A percentile compares a stretch with the other conserved stretches of the same genome.
Conservation (phyloP, 148 eudicot species). For the Diospyros kaki region DNA sequence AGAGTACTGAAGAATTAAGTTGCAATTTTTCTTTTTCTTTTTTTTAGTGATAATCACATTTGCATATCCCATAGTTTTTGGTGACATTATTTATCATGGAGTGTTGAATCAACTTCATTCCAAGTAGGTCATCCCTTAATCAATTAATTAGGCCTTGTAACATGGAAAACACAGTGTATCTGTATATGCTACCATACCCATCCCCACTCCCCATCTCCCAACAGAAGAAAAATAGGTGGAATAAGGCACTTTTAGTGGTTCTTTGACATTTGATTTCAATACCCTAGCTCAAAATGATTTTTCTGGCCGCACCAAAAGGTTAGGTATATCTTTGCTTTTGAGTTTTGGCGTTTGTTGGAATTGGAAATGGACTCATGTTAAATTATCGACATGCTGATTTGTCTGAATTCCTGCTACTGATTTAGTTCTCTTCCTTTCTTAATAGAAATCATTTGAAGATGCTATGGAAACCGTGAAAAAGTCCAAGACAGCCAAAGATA, state of each 20-base stretch:
- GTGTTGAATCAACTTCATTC: too few species aligned
- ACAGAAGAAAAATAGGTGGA: background rate
- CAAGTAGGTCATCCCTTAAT: too few species aligned
- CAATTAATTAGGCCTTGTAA: too few species aligned
- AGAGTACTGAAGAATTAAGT: too few species aligned
- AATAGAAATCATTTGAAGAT: slow-evolving; percentile 40
- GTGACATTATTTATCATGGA: too few species aligned
- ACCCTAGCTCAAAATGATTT: background rate
- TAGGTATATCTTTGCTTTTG: background rate
- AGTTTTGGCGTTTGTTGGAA: background rate
- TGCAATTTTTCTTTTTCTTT: too few species aligned
- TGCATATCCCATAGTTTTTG: too few species aligned
- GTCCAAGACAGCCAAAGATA: slow-evolving; percentile 24
- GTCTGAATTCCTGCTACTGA: background rate
- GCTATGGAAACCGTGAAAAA: slow-evolving; percentile 26
- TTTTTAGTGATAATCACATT: too few species aligned
- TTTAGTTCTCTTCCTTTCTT: background rate
- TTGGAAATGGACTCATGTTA: background rate
- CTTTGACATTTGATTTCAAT: background rate
- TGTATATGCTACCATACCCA: too few species aligned
- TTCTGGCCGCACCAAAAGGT: background rate
- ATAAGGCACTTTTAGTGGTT: too few species aligned
- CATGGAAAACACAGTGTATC: too few species aligned
- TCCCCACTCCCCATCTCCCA: too few species aligned
- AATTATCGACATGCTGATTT: background rate